Conservation (phyloP, 2,329 filamentous ascomycete species). For the Botrytis byssoidea region DNA sequence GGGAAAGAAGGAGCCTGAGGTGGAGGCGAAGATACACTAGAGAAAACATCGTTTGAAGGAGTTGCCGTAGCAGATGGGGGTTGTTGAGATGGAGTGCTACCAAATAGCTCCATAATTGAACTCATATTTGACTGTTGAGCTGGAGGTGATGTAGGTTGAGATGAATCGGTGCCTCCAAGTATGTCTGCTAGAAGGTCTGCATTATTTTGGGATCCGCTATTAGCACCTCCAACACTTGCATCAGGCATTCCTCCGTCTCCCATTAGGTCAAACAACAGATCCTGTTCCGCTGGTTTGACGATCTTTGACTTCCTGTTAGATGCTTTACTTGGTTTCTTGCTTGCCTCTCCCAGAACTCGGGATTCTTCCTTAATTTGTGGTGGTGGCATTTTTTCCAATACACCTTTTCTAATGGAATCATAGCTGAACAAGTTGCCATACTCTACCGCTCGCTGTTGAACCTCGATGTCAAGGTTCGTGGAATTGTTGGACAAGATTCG, state of each 20-base stretch:
- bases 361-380: constrained; percentile 97
- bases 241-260: constrained; percentile 69
- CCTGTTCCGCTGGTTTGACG: constrained; percentile 83
- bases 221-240: constrained; percentile 59
- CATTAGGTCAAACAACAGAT: constrained; percentile 90
- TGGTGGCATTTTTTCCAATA: constrained; percentile 95
- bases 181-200: constrained; percentile 90
- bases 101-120: constrained; percentile 91
- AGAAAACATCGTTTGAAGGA: constrained; percentile 51
- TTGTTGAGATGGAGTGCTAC: constrained; percentile 46
- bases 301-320: constrained; percentile 74
- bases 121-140: constrained; percentile 57
- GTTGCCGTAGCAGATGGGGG: constrained; percentile 46
- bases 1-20: constrained; percentile 47
- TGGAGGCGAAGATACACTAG: constrained; percentile 51
- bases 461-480: constrained; percentile 87
- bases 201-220: constrained; percentile 70
- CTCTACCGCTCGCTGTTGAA: constrained; percentile 93
- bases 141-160: constrained; percentile 48
- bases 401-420: constrained; percentile 82
- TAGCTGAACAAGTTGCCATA: constrained; percentile 93
- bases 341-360: constrained; percentile 79
- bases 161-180: constrained; percentile 68
- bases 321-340: constrained; percentile 64
- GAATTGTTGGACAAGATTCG: constrained; percentile 75